Base-by-base conservation (phyloP, 768 basidiomycete genomes). In the Heimioporus sp. region DNA sequence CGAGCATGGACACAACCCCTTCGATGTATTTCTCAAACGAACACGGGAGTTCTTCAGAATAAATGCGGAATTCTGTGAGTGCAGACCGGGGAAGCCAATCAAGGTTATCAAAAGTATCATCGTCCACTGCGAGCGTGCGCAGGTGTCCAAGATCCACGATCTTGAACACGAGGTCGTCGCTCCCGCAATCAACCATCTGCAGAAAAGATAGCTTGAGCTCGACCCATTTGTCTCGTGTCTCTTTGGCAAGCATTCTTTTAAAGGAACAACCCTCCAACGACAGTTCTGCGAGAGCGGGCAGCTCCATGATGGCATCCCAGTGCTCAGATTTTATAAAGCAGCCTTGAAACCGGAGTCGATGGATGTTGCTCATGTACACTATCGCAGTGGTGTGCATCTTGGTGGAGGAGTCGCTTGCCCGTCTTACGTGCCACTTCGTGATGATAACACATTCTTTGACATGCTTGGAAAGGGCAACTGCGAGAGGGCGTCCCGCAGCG, bases 381-480 rank as follows among this genome's bases (percentile, higher is more conserved):
- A 61, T 10, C 11, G 49, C 61, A 5, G 36, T 3, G 17, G 43
- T n/a, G 37, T 44, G 57, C 28, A 46, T 36, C 7, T 28, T 35
- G 2, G 19, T 8, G n/a, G 54, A 57, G 1, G 46, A 34, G 28
- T 17, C 36, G 24, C 43, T 37, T 11, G 19, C 52, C 55, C 51
- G 57, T 28, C 24, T 28, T 5, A 47, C 24, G n/a, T n/a, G 19
- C 2, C 24, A 19, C 15, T 15, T 5, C 16, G 8, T 0, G 2
- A 2, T 34, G 40, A 67, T 58, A 32, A 20, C 20, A 20, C 66
- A 65, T 0, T 50, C 51, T 46, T 61, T 68, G 41, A 76, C 71
- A 21, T 63, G 54, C 37, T 54, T 50, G 5, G 71, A 66, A 10
- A 76, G 50, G 2, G 66, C 59, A 17, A 55, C 56, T 2, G 71